Percentiles rank a stretch among this genome's conserved stretches.
These are phyloP conservation scores for Aspergillus tubingensis DNA, from an alignment of 2,329 filamentous ascomycete genomes.

Conservation along the genomic window DNA sequence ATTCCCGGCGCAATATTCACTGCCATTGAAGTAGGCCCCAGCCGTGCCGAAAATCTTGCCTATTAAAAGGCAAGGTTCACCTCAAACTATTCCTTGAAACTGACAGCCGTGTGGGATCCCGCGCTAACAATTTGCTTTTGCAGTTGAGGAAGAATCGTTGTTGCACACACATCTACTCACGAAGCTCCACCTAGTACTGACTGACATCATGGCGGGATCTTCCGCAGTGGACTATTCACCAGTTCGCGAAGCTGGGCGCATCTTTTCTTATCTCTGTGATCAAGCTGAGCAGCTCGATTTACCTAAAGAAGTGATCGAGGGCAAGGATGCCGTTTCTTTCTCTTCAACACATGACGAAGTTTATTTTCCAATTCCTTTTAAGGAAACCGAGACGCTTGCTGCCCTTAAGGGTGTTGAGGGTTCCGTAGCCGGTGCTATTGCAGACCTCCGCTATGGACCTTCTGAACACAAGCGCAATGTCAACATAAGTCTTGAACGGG, in stretches of 20 bases:
- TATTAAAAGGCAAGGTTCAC: slow-evolving; percentile 7
- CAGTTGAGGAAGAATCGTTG: neutral
- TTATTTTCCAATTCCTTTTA: slow-evolving; percentile 51
- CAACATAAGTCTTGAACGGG: slow-evolving; percentile 40
- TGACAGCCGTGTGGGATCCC: too few relatives aligned
- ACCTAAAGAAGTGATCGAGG: slow-evolving; percentile 33
- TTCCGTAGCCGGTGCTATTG: slow-evolving; percentile 61
- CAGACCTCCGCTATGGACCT: slow-evolving; percentile 55
- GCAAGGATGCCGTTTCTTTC: slow-evolving; percentile 39
- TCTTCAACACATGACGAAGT: slow-evolving; percentile 39
- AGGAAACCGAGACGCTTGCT: slow-evolving; percentile 55
- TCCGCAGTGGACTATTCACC: slow-evolving; percentile 33
- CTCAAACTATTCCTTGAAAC: slow-evolving; percentile 11
- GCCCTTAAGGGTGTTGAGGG: slow-evolving; percentile 64
- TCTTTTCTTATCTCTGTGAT: slow-evolving; percentile 39
- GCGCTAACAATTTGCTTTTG: too few relatives aligned
- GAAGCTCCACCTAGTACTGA: neutral
- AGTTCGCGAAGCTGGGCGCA: slow-evolving; percentile 39
- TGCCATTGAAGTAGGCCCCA: neutral
- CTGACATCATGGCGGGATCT: slow-evolving; percentile 21
- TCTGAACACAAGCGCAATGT: slow-evolving; percentile 39
- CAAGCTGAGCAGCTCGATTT: slow-evolving; percentile 37
- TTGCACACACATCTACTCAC: neutral
- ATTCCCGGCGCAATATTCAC: slow-evolving; percentile 12
- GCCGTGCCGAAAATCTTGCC: neutral